These are phyloP conservation scores for Coemansia brasiliensis DNA, from an alignment of 192 early-diverging fungal species.

Conservation along the genomic window DNA sequence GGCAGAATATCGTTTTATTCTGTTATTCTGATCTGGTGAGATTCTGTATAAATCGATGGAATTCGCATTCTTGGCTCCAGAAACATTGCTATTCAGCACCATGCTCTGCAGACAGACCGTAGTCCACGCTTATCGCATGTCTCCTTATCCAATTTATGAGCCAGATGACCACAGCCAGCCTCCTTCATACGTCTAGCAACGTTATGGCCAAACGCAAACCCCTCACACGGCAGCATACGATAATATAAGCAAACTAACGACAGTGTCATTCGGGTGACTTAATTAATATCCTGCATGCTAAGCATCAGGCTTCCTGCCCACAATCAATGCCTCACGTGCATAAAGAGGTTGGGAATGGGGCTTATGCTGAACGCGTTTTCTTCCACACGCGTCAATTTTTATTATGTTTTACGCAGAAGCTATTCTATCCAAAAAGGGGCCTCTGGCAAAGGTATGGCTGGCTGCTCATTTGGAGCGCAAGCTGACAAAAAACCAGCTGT, in stretches of 20 bases:
- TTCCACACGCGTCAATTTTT: background rate
- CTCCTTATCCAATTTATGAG: constrained; percentile 20
- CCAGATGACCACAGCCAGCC: background rate
- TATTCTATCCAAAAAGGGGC: constrained; percentile 79
- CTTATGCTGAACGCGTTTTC: background rate
- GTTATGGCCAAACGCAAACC: background rate
- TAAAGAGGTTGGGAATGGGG: background rate
- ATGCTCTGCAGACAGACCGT: no score
- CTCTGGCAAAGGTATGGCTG: constrained; percentile 95
- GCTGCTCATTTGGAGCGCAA: constrained; percentile 98
- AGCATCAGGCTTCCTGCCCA: background rate
- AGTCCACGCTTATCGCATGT: constrained; percentile 6
- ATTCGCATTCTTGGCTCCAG: no score
- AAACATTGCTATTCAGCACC: background rate
- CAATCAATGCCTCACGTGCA: no score
- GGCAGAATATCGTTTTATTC: no score
- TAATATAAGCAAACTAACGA: background rate
- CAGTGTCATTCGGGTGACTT: background rate
- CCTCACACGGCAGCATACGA: background rate
- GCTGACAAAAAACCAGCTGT: constrained; percentile 89
- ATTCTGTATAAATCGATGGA: no score
- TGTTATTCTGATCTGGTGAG: no score
- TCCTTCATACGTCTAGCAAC: no score
- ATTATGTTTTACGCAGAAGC: constrained; percentile 78
- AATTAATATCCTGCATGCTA: background rate